These are phyloP conservation scores for Xylaria longipes DNA, from an alignment of 495 filamentous ascomycete species.

Conservation along the genomic window DNA sequence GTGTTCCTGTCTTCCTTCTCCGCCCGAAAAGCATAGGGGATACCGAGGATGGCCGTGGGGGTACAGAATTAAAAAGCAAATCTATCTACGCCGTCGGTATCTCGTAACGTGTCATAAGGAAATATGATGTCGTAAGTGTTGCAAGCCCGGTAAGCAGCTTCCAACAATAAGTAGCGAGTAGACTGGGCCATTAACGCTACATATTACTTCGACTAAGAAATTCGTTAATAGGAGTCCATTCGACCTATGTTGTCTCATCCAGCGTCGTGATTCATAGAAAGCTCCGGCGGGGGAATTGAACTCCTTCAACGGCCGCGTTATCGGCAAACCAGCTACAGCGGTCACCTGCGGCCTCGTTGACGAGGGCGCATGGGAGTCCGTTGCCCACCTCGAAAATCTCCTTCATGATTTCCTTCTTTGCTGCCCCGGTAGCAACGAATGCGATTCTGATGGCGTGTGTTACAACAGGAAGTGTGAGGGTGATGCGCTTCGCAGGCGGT, in stretches of 20 bases:
- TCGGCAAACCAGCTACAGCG: slow-evolving; percentile 97
- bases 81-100: slow-evolving; percentile 24
- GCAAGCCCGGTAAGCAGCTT: neutral
- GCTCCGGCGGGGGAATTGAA: slow-evolving; percentile 73
- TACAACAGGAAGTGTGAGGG: slow-evolving; percentile 87
- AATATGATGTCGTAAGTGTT: slow-evolving; percentile 9
- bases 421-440: slow-evolving; percentile 87
- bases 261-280: slow-evolving; percentile 42
- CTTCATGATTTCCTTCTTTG: slow-evolving; percentile 91
- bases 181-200: neutral
- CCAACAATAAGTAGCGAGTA: neutral
- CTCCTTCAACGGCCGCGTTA: slow-evolving; percentile 77
- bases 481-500: slow-evolving; percentile 89
- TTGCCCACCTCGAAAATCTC: slow-evolving; percentile 82
- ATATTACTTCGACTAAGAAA: neutral
- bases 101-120: slow-evolving; percentile 22
- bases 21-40: neutral
- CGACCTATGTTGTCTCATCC: neutral
- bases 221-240: neutral
- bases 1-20: neutral
- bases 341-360: slow-evolving; percentile 82
- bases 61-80: slow-evolving; percentile 13
- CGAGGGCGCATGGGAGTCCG: slow-evolving; percentile 83
- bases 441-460: slow-evolving; percentile 82
- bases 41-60: neutral